Evolutionary conservation across 257 asterid genomes (phyloP).

Genomic region (Echites panduratus): DNA sequence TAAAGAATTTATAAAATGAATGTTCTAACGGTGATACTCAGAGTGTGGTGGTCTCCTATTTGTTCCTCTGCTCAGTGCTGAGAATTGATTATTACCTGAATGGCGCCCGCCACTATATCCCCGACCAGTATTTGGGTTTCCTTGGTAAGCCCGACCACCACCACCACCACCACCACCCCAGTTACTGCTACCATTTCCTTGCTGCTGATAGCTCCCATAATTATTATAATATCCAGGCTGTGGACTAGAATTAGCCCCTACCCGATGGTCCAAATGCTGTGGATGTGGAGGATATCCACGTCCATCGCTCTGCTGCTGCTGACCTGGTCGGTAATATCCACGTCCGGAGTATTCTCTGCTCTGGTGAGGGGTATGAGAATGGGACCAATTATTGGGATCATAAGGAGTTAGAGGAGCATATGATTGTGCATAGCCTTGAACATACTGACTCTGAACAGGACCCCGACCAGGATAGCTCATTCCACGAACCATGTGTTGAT

Average conservation of each 20-base stretch:
- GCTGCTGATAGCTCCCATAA: constrained; percentile 28
- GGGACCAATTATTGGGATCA: constrained; percentile 34
- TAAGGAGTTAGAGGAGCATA: constrained; percentile 33
- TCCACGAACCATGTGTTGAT: constrained; percentile 26
- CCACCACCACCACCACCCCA: constrained; percentile 21
- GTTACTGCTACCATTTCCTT: constrained; percentile 32
- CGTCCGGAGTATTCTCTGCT: constrained; percentile 34
- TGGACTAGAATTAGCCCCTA: constrained; percentile 32
- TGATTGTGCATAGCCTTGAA: constrained; percentile 40
- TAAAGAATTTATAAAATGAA: background rate
- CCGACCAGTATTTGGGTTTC: constrained; percentile 35
- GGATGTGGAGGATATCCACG: constrained; percentile 37
- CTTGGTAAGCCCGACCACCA: constrained; percentile 35
- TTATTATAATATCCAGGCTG: constrained; percentile 33
- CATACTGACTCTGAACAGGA: constrained; percentile 31
- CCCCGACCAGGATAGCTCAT: constrained; percentile 36
- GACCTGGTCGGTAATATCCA: constrained; percentile 42
- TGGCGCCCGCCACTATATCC: constrained; percentile 46
- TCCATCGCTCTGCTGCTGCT: constrained; percentile 35
- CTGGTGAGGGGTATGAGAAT: constrained; percentile 30
- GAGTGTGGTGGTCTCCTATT: constrained; percentile 55
- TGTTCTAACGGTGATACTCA: constrained; percentile 41
- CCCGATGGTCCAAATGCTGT: constrained; percentile 26
- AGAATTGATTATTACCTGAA: constrained; percentile 53
- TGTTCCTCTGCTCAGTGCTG: constrained; percentile 55